These are phyloP conservation scores for Babesia sp. DNA, from an alignment of 169 alveolate species.

Conservation along the genomic window DNA sequence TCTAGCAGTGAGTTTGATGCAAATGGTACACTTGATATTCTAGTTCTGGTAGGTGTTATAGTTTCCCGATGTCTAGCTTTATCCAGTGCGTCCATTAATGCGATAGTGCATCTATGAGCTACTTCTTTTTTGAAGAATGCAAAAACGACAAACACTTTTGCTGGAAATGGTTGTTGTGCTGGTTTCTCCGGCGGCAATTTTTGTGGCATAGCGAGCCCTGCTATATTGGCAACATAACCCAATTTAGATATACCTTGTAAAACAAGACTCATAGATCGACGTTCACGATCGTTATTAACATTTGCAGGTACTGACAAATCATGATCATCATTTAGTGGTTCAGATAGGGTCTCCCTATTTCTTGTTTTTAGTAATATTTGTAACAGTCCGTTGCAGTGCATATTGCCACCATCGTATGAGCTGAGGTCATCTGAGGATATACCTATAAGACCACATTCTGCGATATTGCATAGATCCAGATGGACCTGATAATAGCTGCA, in stretches of 20 bases:
- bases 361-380: conserved; percentile 39
- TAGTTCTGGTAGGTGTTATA: neutral
- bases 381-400: conserved; percentile 67
- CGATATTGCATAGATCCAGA: conserved; percentile 69
- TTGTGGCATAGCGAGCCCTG: neutral
- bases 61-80: conserved; percentile 9
- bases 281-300: neutral
- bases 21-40: conserved; percentile 53
- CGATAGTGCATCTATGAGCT: conserved; percentile 49
- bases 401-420: conserved; percentile 37
- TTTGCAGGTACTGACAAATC: neutral
- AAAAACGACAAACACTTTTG: conserved; percentile 38
- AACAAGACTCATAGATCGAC: neutral
- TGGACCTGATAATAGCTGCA: conserved; percentile 74
- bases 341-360: neutral
- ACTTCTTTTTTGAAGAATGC: conserved; percentile 61
- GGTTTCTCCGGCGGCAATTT: neutral
- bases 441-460: conserved; percentile 76
- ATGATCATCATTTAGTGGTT: neutral
- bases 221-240: conserved; percentile 24
- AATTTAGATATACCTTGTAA: conserved; percentile 24
- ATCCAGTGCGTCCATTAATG: conserved; percentile 57
- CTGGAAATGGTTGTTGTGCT: neutral
- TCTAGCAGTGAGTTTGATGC: conserved; percentile 46
- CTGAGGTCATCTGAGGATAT: conserved; percentile 62